Conservation (phyloP, 129 eudicot species). For the Ambrosia trifida region DNA sequence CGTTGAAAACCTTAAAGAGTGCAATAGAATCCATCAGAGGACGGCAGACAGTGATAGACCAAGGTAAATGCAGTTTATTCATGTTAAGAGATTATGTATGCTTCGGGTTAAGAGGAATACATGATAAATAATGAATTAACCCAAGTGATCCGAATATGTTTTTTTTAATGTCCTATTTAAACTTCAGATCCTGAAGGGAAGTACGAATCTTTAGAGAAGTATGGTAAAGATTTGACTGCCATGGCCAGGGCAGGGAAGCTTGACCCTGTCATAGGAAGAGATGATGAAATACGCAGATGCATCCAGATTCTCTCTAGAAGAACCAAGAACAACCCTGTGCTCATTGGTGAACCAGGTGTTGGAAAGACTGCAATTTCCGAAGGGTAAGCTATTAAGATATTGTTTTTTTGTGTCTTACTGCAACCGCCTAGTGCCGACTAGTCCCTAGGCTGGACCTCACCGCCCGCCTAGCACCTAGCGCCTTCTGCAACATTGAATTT, state of each 20-base stretch:
- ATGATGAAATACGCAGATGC: conserved; percentile 95
- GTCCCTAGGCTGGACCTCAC: too few relatives aligned
- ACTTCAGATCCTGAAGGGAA: conserved; percentile 91
- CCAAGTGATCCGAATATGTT: background rate
- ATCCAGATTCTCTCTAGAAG: conserved; percentile 95
- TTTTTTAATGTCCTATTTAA: background rate
- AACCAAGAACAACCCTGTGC: conserved; percentile 96
- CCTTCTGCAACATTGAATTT: too few relatives aligned
- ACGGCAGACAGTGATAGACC: conserved; percentile 86
- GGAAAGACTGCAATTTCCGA: conserved; percentile 98
- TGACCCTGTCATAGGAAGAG: conserved; percentile 98
- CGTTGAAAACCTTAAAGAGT: conserved; percentile 53
- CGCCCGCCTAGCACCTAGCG: too few relatives aligned
- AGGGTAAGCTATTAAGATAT: conserved; percentile 53
- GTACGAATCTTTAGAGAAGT: conserved; percentile 89
- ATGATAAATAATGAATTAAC: background rate
- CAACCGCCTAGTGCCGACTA: too few relatives aligned
- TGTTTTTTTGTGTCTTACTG: conserved; percentile 1
- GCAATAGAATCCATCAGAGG: conserved; percentile 87
- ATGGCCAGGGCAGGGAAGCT: conserved; percentile 95
- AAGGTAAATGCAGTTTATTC: conserved; percentile 53
- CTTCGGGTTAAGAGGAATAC: background rate
- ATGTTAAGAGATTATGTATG: conserved; percentile 6
- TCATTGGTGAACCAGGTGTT: conserved; percentile 99
- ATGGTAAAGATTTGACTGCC: conserved; percentile 93